phyloP scores from a whole-genome alignment of 306 rosid genomes.

The Sicyos edulis region DNA sequence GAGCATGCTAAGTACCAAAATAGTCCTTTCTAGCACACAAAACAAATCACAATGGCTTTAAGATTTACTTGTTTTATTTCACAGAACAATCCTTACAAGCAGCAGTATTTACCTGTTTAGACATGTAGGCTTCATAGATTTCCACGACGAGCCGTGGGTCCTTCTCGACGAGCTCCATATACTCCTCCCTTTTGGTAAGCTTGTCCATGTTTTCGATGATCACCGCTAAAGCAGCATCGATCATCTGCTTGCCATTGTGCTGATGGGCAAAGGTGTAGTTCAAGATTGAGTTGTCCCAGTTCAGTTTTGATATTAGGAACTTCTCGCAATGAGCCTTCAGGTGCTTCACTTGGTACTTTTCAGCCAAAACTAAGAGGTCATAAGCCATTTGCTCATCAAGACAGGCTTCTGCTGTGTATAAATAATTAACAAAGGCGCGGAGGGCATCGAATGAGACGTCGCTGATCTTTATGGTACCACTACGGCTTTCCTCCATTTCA shows the following conservation, averaged over 20 bases:
- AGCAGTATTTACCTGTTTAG: slow-evolving; percentile 62
- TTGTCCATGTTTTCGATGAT: slow-evolving; percentile 59
- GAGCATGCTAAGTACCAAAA: background rate
- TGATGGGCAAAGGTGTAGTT: slow-evolving; percentile 60
- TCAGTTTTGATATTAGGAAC: slow-evolving; percentile 51
- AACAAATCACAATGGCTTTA: background rate
- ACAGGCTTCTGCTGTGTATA: slow-evolving; percentile 68
- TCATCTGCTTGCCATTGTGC: slow-evolving; percentile 56
- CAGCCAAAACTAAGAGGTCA: slow-evolving; percentile 55
- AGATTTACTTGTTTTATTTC: slow-evolving; percentile 18
- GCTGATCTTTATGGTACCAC: slow-evolving; percentile 65
- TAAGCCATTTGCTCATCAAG: slow-evolving; percentile 74
- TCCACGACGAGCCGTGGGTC: slow-evolving; percentile 73
- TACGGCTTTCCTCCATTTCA: slow-evolving; percentile 77
- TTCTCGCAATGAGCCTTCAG: slow-evolving; percentile 66
- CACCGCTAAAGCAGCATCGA: slow-evolving; percentile 49
- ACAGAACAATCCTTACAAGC: slow-evolving; percentile 31
- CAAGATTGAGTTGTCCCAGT: slow-evolving; percentile 56
- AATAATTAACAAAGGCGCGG: slow-evolving; percentile 58
- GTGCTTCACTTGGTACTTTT: slow-evolving; percentile 73
- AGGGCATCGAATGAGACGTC: slow-evolving; percentile 71
- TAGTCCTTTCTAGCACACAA: background rate
- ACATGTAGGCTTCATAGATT: slow-evolving; percentile 65
- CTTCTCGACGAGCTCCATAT: slow-evolving; percentile 53
- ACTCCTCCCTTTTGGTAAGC: slow-evolving; percentile 51